phyloP scores from a whole-genome alignment of 2,329 filamentous ascomycete species.

The Ilyonectria robusta region DNA sequence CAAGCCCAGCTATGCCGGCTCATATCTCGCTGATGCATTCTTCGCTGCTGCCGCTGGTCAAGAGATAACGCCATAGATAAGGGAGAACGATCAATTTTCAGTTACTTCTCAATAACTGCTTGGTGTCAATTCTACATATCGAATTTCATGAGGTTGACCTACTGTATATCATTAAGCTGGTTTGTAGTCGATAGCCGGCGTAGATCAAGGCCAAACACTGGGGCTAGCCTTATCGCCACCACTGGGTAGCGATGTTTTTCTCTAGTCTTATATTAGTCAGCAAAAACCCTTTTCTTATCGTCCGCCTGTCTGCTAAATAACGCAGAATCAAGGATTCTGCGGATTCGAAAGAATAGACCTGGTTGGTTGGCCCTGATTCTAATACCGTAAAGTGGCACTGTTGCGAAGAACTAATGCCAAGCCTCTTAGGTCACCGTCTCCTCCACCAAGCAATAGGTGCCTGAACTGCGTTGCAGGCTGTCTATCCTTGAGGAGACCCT shows the following conservation, averaged over 20 bases:
- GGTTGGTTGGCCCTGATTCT: not conserved
- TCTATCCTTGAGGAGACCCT: not conserved
- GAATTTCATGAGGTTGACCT: not conserved
- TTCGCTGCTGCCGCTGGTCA: slow-evolving; percentile 51
- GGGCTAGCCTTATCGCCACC: no score
- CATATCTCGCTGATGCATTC: slow-evolving; percentile 54
- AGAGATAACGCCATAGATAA: slow-evolving; percentile 16
- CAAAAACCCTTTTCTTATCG: not conserved
- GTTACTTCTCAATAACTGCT: not conserved
- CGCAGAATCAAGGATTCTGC: not conserved
- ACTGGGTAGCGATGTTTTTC: no score
- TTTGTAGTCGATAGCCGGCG: no score
- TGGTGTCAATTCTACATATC: not conserved
- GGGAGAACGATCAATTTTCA: not conserved
- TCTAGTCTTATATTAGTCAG: not conserved
- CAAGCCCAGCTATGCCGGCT: slow-evolving; percentile 52
- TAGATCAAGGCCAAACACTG: no score
- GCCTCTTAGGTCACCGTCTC: not conserved
- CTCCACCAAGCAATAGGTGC: not conserved
- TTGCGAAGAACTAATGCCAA: not conserved
- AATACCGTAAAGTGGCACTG: no score
- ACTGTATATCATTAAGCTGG: no score
- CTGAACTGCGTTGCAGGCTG: not conserved
- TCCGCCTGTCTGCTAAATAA: not conserved
- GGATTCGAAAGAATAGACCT: not conserved